Conservation (phyloP, 768 basidiomycete genomes). For the Pisolithus tinctorius region DNA sequence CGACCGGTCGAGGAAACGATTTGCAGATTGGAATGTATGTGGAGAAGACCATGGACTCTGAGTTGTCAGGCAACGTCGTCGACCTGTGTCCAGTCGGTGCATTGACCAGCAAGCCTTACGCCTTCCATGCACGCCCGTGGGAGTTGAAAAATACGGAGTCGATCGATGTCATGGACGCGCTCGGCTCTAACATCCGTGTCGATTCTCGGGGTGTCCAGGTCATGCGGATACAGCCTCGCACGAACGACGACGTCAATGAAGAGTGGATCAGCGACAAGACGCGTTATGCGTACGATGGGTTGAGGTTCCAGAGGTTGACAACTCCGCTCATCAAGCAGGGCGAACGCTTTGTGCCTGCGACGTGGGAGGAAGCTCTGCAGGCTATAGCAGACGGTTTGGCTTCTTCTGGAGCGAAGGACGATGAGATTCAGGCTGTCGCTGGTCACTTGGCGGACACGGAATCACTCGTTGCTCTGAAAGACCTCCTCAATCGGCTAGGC, state of each 20-base stretch:
- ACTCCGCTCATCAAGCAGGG: slow-evolving; percentile 85
- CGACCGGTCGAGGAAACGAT: slow-evolving; percentile 95
- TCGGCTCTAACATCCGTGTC: slow-evolving; percentile 94
- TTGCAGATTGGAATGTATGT: slow-evolving; percentile 98
- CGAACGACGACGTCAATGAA: slow-evolving; percentile 98
- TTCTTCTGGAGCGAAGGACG: slow-evolving; percentile 72
- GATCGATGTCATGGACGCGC: slow-evolving; percentile 89
- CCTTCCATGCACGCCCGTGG: slow-evolving; percentile 96
- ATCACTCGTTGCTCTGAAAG: slow-evolving; percentile 88
- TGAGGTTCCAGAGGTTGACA: slow-evolving; percentile 92
- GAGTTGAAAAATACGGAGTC: slow-evolving; percentile 98
- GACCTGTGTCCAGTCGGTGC: slow-evolving; percentile 99
- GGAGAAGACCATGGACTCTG: slow-evolving; percentile 95
- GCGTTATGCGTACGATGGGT: slow-evolving; percentile 91
- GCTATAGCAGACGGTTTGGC: slow-evolving; percentile 75
- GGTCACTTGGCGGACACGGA: slow-evolving; percentile 94
- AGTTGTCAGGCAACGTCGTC: slow-evolving; percentile 93
- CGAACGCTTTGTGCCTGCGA: slow-evolving; percentile 84
- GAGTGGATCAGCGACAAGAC: slow-evolving; percentile 99
- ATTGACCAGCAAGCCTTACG: slow-evolving; percentile 96
- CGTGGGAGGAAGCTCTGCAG: slow-evolving; percentile 86
- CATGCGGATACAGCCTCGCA: slow-evolving; percentile 94
- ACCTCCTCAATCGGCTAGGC: slow-evolving; percentile 85
- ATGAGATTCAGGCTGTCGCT: slow-evolving; percentile 94
- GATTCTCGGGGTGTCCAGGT: slow-evolving; percentile 94